A percentile compares a stretch with the other conserved stretches of the same genome.
Evolutionary conservation across 768 basidiomycete genomes (phyloP).

Genomic region (Pholiota conissans): DNA sequence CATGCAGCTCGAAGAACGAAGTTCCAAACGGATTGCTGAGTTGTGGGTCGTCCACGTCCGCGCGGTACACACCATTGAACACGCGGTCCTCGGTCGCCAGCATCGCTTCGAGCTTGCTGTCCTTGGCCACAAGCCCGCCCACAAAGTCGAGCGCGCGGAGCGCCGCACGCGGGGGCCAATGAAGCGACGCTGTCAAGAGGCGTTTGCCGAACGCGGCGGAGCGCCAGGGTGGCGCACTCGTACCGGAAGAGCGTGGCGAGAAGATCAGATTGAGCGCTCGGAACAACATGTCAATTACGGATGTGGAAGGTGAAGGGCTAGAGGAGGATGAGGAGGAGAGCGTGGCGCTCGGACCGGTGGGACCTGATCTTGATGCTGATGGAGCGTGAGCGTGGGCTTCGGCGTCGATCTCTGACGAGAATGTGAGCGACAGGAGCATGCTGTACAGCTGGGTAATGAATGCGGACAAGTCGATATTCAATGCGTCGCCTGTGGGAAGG

Average conservation of each 20-base stretch:
- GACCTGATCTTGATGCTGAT: neutral
- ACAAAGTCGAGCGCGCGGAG: constrained; percentile 77
- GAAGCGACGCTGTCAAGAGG: constrained; percentile 75
- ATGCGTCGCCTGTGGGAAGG: constrained; percentile 76
- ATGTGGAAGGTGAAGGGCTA: constrained; percentile 16
- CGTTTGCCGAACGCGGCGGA: constrained; percentile 93
- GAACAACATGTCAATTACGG: constrained; percentile 75
- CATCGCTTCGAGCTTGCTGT: constrained; percentile 80
- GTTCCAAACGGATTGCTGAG: constrained; percentile 80
- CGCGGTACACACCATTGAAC: constrained; percentile 81
- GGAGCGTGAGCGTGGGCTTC: constrained; percentile 49
- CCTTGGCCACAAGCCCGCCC: constrained; percentile 65
- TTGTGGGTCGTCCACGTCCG: constrained; percentile 88
- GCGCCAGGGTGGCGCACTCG: constrained; percentile 64
- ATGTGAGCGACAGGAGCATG: constrained; percentile 73
- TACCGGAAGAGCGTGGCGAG: constrained; percentile 63
- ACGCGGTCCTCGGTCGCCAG: constrained; percentile 86
- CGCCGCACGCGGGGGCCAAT: constrained; percentile 72
- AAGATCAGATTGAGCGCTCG: constrained; percentile 81
- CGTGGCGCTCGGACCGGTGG: constrained; percentile 1
- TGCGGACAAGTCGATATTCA: constrained; percentile 92
- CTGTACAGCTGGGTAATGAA: constrained; percentile 85
- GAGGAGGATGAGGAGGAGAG: constrained; percentile 12
- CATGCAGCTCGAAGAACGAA: constrained; percentile 82
- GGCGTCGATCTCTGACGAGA: constrained; percentile 62